Base-by-base conservation (phyloP, 2,329 filamentous ascomycete genomes). In the Trichophyton verrucosum region DNA sequence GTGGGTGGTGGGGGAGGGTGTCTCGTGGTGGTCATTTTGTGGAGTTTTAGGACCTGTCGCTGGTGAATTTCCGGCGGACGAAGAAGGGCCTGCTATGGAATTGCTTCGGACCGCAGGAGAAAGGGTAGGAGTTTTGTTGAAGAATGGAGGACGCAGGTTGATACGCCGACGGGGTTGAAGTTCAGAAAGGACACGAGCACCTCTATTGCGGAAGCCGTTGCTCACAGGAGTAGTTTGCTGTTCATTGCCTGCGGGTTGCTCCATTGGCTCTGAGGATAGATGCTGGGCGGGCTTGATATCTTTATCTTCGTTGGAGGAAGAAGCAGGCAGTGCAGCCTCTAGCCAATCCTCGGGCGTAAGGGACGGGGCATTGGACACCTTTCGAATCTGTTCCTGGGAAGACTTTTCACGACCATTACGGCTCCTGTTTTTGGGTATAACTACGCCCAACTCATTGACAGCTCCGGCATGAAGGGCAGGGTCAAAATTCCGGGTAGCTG, bases 311-410 rank as follows among this genome's bases (percentile, higher is more conserved):
- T n/a, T 24, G 15, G 11, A n/a, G 9, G 46, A 24, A 53, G 36
- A 60, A 20, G 57, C 63, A 47, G 70, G 63, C 61, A 70, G 70
- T 22, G 73, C 74, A 22, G 74, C 74, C 40, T 74, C 74, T 40
- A 76, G 61, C 74, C 74, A 76, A 57, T 76, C 74, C 57, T 74
- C 69, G 3, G 74, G 72, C 2, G 73, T 73, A n/a, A 76, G 63
- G 2, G 70, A 71, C 3, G 70, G 68, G 1, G 72, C 73, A 42
- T 57, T 60, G 1, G 68, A 66, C 17, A 57, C 33, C 63, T 65
- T 38, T 44, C 13, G 57, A 38, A 36, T 27, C 20, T 59, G 57
- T 8, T n/a, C 40, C 11, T 20, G 22, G 4, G 49, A 53, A 30
- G 20, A 13, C n/a, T n/a, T 53, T 53, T 53, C 49, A 17, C 11